Base-by-base conservation (phyloP, 2,329 filamentous ascomycete genomes). In the Penicillium italicum region DNA sequence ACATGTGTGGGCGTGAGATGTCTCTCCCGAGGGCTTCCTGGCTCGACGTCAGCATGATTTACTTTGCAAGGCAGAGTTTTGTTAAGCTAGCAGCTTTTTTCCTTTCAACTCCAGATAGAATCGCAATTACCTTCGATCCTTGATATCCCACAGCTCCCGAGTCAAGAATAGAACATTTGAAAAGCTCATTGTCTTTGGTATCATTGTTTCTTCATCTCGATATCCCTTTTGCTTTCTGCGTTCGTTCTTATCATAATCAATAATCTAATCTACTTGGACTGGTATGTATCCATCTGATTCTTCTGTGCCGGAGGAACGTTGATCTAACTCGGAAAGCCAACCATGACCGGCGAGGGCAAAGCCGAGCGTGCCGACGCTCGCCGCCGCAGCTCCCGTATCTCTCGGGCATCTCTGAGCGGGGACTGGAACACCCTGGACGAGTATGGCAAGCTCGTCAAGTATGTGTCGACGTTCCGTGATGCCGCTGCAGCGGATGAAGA, bases 401-500 rank as follows among this genome's bases (percentile, higher is more conserved):
- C 72, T 20, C 69, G 71, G 14, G 66, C 67, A 3, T 74, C 72
- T 28, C 58, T 70, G 36, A 70, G 67, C 22, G 66, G 71, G 41
- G 70, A 72, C 50, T 70, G 60, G 40, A 60, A 62, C 3, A 69
- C 63, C 30, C 61, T 74, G 71, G 85, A 86, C 72, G 85, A 88
- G 72, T 88, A 87, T 72, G 82, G 82, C 61, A 84, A 84, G 55
- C 79, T 88, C 36, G 83, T 86, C 64, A 83, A 84, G 72, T 88
- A 84, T 74, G 86, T 87, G 65, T 85, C 84, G 46, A 84, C 82
- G 61, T 87, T 86, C 74, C 81, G 82, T 65, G 85, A 86, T 69
- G 77, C 70, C 20, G 65, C 79, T 50, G 71, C 38, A 26, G 75
- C 72, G 4, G 74, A 75, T 44, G 71, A 71, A 47, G 75, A 72